These are phyloP conservation scores for Fusarium sp. DNA, from an alignment of 2,329 filamentous ascomycete species.

Conservation along the genomic window DNA sequence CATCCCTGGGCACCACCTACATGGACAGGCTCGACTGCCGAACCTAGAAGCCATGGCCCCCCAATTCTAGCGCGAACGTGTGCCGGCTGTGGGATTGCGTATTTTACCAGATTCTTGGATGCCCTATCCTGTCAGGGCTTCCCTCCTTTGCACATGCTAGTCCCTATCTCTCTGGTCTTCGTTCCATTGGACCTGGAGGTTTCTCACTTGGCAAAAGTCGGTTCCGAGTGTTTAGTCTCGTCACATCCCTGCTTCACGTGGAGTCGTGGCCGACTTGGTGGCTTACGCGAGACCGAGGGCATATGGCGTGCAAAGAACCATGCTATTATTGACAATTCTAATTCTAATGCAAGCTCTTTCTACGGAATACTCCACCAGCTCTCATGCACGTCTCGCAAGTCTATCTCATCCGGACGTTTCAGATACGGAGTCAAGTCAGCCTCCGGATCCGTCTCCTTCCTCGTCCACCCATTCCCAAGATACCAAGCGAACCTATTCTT, in stretches of 20 bases:
- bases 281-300: constrained; percentile 19
- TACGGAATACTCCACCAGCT: constrained; percentile 70
- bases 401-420: constrained; percentile 64
- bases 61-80: constrained; percentile 24
- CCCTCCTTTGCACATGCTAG: neutral
- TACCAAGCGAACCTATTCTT: constrained; percentile 70
- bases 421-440: constrained; percentile 75
- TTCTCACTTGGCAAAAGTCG: neutral
- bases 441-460: constrained; percentile 65
- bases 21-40: constrained; percentile 17
- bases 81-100: constrained; percentile 22
- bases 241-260: constrained; percentile 18
- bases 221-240: constrained; percentile 17
- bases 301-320: constrained; percentile 38
- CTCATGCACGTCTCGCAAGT: constrained; percentile 74
- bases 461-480: constrained; percentile 76
- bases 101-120: constrained; percentile 5
- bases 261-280: constrained; percentile 10
- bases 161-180: neutral
- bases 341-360: constrained; percentile 8
- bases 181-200: neutral
- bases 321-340: constrained; percentile 20
- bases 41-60: neutral
- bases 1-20: constrained; percentile 2
- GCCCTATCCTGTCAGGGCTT: neutral